Evolutionary conservation across 345 rosid species (phyloP), one percentile per base, ranked within the genome.

Genomic region (Capsella bursapastoris): DNA sequence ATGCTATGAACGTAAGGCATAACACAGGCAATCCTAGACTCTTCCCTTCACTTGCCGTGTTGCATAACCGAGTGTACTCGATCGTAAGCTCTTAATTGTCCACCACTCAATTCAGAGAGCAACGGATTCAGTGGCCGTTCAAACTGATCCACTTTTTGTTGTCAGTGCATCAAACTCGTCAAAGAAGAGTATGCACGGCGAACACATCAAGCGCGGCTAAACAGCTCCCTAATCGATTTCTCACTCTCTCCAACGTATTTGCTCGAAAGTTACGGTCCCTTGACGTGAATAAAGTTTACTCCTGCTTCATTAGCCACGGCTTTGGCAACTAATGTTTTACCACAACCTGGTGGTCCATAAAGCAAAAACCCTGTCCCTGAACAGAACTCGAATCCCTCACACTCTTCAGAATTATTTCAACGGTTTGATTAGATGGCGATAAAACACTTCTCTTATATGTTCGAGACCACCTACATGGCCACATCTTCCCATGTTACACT

Each of bases 221-320:
- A 88, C 4, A 73, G 64, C 38, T 85, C 85, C 57, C 92, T 81
- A 77, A 93, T 87, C 41, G 89, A 88, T 69, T 75, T 81, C 79
- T 93, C 90, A 57, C 88, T 93, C 71, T 93, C 97, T 78, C 98
- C 98, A 78, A 90, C 93, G 80, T 89, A 90, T 81, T 90, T 89
- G 74, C 80, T 89, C 72, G 90, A 70, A 70, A 88, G 89, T 50
- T 93, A 88, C 58, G 97, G 93, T 45, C 96, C 97, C 90, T 88
- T 4, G 64, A 93, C 80, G 69, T 90, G 90, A 73, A 90, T 93
- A 82, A 87, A 93, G 72, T 84, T 90, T 45, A 90, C 97, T 63
- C 90, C 91, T 1, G 97, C 90, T 71, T 90, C 95, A 64, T 87
- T 86, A 28, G 98, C 98, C 10, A 88, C 93, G 29, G 93, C 98